phyloP scores from a whole-genome alignment of 768 basidiomycete genomes.

The Termitomyces sp. region DNA sequence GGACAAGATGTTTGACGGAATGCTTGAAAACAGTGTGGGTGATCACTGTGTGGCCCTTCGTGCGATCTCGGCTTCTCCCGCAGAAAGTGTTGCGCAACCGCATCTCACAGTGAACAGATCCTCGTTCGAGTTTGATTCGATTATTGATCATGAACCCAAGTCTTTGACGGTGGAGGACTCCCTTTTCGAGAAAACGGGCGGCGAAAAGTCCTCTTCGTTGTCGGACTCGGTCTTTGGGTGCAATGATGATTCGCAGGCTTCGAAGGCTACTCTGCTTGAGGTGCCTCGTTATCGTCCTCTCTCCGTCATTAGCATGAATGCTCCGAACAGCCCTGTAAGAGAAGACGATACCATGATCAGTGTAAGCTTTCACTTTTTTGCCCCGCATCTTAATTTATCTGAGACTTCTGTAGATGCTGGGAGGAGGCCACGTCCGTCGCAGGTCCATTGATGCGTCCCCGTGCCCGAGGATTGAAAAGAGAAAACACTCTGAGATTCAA shows the following conservation, averaged over 20 bases:
- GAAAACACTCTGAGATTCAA: constrained; percentile 49
- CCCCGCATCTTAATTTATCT: not conserved
- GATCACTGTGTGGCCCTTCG: constrained; percentile 55
- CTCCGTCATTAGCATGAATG: constrained; percentile 57
- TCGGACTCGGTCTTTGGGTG: constrained; percentile 62
- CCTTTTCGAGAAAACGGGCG: constrained; percentile 56
- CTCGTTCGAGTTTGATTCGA: constrained; percentile 67
- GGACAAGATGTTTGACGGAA: constrained; percentile 83
- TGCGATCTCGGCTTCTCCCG: constrained; percentile 67
- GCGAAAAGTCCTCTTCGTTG: constrained; percentile 46
- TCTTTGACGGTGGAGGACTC: constrained; percentile 32
- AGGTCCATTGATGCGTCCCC: constrained; percentile 73
- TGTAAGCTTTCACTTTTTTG: constrained; percentile 36
- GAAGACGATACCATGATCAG: constrained; percentile 86
- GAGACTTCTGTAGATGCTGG: constrained; percentile 60
- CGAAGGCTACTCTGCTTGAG: constrained; percentile 37
- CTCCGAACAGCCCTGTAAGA: constrained; percentile 47
- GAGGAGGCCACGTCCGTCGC: constrained; percentile 72
- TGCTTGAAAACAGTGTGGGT: constrained; percentile 15
- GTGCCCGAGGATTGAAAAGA: constrained; percentile 62
- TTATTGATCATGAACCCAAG: constrained; percentile 52
- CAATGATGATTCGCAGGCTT: constrained; percentile 32
- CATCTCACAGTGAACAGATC: constrained; percentile 31
- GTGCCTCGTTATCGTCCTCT: constrained; percentile 60
- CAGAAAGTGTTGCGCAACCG: constrained; percentile 35